A percentile compares a stretch with the other conserved stretches of the same genome.
These are phyloP conservation scores for Ajuga chamaepitys DNA, from an alignment of 257 asterid genomes.

Conservation along the genomic window DNA sequence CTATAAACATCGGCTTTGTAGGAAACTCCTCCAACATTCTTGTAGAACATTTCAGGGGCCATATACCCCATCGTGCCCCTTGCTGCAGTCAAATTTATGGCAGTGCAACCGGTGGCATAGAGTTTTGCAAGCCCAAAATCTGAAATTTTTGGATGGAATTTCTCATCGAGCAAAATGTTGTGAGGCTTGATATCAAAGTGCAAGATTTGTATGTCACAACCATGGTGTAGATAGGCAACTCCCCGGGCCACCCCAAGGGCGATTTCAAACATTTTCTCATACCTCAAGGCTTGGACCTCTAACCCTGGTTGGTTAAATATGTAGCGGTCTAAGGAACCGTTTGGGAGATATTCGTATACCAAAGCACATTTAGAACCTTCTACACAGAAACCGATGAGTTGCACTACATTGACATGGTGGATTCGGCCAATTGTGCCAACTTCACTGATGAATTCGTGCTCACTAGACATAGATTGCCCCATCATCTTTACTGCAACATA, in stretches of 20 bases:
- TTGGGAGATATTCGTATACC: conserved; percentile 43
- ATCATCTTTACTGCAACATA: conserved; percentile 40
- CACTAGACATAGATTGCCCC: conserved; percentile 27
- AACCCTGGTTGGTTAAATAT: conserved; percentile 26
- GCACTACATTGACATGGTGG: conserved; percentile 44
- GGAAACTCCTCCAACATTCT: conserved; percentile 31
- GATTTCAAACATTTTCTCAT: conserved; percentile 34
- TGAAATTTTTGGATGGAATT: conserved; percentile 31
- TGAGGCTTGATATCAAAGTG: conserved; percentile 42
- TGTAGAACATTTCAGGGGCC: conserved; percentile 39
- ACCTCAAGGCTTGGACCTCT: conserved; percentile 20
- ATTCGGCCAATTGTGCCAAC: conserved; percentile 48
- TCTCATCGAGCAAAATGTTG: conserved; percentile 27
- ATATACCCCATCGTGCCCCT: conserved; percentile 42
- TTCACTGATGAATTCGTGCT: conserved; percentile 48
- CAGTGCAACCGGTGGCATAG: conserved; percentile 15
- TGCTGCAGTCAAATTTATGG: conserved; percentile 23
- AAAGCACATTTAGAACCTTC: conserved; percentile 38
- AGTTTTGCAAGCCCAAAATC: conserved; percentile 35
- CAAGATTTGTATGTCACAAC: conserved; percentile 36
- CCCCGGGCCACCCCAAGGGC: conserved; percentile 39
- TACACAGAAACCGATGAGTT: conserved; percentile 40
- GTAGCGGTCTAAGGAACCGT: conserved; percentile 43
- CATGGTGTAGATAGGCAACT: conserved; percentile 33
- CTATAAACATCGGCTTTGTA: conserved; percentile 39